A percentile compares a stretch with the other conserved stretches of the same genome.
phyloP scores from a whole-genome alignment of 352 stramenopile genomes.

The Peronospora destructor region DNA sequence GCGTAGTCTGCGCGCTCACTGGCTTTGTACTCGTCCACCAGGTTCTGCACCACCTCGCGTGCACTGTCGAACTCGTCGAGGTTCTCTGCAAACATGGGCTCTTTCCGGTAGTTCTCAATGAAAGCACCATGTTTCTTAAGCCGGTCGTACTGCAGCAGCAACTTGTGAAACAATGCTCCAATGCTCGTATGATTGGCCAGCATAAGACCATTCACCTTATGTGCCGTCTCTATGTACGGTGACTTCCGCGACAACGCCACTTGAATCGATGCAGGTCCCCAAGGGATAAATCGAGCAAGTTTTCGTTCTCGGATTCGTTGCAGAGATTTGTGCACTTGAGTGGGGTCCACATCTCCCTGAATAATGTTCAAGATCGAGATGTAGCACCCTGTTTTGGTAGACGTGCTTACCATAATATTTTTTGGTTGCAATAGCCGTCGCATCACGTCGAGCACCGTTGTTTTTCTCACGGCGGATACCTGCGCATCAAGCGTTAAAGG shows the following conservation, averaged over 20 bases:
- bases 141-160: conserved; percentile 95
- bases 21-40: conserved; percentile 83
- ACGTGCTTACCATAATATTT: conserved; percentile 99
- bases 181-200: conserved; percentile 99
- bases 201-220: conserved; percentile 98
- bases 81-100: conserved; percentile 94
- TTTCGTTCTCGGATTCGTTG: conserved; percentile 97
- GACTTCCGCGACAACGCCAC: conserved; percentile 96
- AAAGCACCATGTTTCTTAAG: conserved; percentile 97
- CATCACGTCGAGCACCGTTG: conserved; percentile 99
- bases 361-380: conserved; percentile 99
- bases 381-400: conserved; percentile 95
- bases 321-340: conserved; percentile 97
- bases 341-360: conserved; percentile 98
- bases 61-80: conserved; percentile 83
- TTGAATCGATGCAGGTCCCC: conserved; percentile 98
- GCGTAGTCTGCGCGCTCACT: conserved; percentile 75
- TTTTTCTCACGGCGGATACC: conserved; percentile 93
- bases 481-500: conserved; percentile 92
- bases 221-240: conserved; percentile 93
- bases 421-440: conserved; percentile 92
- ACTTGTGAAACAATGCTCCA: conserved; percentile 79
- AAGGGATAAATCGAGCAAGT: conserved; percentile 97
- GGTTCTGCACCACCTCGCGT: conserved; percentile 76
- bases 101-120: conserved; percentile 97